A percentile compares a stretch with the other conserved stretches of the same genome.
Conservation (phyloP, 176 grass and related monocot genomes). For the Carex myosuroides region DNA sequence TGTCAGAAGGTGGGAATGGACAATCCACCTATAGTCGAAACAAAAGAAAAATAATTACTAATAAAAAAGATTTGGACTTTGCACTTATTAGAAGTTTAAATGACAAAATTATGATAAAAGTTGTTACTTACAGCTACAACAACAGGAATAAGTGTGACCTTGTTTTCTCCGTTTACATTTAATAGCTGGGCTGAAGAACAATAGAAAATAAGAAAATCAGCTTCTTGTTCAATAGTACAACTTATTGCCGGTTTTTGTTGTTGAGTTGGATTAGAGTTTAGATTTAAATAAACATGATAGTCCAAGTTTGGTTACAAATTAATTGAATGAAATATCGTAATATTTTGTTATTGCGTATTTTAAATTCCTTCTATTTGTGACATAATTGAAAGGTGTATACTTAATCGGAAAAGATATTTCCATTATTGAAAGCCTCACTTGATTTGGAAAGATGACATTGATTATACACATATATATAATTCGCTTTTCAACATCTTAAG, state of each 20-base stretch:
- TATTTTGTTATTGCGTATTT: not conserved
- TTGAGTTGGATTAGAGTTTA: not conserved
- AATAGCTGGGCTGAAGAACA: slow-evolving; percentile 61
- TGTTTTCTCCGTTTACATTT: slow-evolving; percentile 54
- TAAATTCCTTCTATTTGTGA: not conserved
- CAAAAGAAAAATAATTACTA: slow-evolving; percentile 3
- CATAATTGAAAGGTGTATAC: not conserved
- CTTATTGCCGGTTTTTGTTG: not conserved
- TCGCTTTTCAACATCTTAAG: not conserved
- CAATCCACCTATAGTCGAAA: slow-evolving; percentile 53
- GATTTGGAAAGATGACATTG: no score
- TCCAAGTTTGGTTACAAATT: not conserved
- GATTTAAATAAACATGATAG: not conserved
- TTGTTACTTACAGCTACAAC: slow-evolving; percentile 68
- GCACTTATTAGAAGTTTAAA: not conserved
- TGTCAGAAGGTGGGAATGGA: slow-evolving; percentile 81
- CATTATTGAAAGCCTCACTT: not conserved
- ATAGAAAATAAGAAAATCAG: slow-evolving; percentile 19
- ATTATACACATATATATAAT: no score
- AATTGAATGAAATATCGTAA: not conserved
- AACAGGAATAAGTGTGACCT: slow-evolving; percentile 69
- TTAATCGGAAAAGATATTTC: not conserved
- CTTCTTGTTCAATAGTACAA: not conserved
- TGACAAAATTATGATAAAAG: not conserved
- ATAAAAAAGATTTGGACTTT: not conserved